Evolutionary conservation across 73 alveolate genomes (phyloP).

Genomic region (Paramecium bursaria): DNA sequence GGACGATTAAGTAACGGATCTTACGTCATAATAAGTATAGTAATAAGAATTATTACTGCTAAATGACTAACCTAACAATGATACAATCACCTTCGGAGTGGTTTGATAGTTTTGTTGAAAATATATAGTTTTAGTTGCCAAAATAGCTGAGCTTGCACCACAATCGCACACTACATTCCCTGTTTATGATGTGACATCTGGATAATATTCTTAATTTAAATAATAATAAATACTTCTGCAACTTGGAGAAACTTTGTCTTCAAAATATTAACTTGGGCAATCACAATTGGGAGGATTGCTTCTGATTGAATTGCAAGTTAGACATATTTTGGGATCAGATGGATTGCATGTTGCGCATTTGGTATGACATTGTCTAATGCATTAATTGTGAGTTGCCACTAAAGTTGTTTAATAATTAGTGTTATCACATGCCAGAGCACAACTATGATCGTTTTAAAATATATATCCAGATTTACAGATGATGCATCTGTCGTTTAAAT

Average conservation of each 20-base stretch:
- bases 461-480: neutral
- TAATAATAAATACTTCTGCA: neutral
- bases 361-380: slow-evolving; percentile 4
- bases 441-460: neutral
- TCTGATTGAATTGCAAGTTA: neutral
- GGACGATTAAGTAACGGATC: no score
- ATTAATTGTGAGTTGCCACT: neutral
- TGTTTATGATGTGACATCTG: neutral
- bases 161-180: neutral
- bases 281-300: neutral
- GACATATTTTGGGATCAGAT: neutral
- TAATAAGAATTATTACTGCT: no score
- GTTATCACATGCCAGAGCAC: no score
- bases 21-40: no score
- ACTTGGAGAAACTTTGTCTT: neutral
- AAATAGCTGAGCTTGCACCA: neutral
- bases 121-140: no score
- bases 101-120: no score
- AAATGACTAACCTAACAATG: no score
- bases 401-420: no score
- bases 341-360: neutral
- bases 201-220: neutral
- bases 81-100: no score
- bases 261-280: neutral
- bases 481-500: neutral